A percentile compares a stretch with the other conserved stretches of the same genome.
phyloP scores from a whole-genome alignment of 495 filamentous ascomycete species.

The Neurospora sublineolata region DNA sequence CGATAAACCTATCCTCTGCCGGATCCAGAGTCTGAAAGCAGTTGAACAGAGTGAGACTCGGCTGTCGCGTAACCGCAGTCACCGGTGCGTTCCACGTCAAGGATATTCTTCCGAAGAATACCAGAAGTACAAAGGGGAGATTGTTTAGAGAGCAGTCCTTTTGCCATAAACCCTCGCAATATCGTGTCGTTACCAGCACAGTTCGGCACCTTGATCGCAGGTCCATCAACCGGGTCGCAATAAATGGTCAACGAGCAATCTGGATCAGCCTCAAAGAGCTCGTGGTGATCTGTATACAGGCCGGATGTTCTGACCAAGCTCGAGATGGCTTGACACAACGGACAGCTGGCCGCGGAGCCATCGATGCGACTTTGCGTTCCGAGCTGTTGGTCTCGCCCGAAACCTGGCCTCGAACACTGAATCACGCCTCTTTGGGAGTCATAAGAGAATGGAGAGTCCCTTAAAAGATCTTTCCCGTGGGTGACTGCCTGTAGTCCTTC shows the following conservation, averaged over 20 bases:
- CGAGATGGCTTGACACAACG: neutral
- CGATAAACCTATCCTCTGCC: neutral
- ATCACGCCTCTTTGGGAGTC: neutral
- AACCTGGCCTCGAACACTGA: neutral
- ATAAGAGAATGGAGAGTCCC: neutral
- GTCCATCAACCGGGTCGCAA: neutral
- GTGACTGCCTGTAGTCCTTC: neutral
- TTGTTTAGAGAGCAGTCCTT: neutral
- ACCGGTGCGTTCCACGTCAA: neutral
- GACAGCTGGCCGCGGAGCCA: neutral
- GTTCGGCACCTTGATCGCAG: neutral
- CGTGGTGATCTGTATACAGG: neutral
- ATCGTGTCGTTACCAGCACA: neutral
- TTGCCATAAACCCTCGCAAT: neutral
- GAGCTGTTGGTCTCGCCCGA: neutral
- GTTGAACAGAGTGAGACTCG: neutral
- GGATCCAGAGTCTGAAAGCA: neutral
- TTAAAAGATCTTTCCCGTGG: neutral
- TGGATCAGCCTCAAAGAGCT: neutral
- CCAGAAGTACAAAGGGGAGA: neutral
- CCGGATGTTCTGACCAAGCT: neutral
- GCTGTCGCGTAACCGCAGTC: neutral
- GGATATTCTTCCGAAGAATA: neutral
- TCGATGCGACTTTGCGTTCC: neutral
- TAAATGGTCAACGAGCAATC: neutral